phyloP scores from a whole-genome alignment of 2,329 filamentous ascomycete species.

The Aspergillus brasiliensis region DNA sequence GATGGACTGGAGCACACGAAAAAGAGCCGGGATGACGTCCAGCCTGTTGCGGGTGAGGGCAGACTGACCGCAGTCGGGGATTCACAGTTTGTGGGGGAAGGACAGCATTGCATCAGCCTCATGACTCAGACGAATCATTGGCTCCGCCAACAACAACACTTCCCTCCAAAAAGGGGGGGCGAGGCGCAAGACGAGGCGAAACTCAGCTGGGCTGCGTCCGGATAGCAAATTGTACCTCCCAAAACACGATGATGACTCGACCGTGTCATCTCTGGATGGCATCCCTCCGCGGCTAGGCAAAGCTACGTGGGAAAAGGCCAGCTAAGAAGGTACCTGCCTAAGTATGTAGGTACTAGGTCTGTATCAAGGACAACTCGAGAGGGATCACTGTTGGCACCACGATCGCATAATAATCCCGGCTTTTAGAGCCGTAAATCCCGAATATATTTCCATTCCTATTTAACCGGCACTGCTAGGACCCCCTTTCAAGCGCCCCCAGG shows the following conservation, averaged over 20 bases:
- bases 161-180: background rate
- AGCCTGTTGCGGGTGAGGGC: slow-evolving; percentile 10
- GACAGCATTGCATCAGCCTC: slow-evolving; percentile 21
- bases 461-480: background rate
- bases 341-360: background rate
- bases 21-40: slow-evolving; percentile 26
- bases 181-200: slow-evolving; percentile 4
- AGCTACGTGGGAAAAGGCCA: no score
- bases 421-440: slow-evolving; percentile 3
- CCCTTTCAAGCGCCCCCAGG: background rate
- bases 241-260: background rate
- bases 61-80: slow-evolving; percentile 5
- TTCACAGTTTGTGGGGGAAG: slow-evolving; percentile 12
- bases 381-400: background rate
- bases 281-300: background rate
- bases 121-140: slow-evolving; percentile 17
- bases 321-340: background rate
- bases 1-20: slow-evolving; percentile 23
- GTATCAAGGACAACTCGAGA: background rate
- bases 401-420: slow-evolving; percentile 16
- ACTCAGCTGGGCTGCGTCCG: slow-evolving; percentile 4
- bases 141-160: background rate
- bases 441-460: slow-evolving; percentile 2
- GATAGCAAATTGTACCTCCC: background rate
- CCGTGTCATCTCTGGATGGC: background rate